phyloP scores from a whole-genome alignment of 306 rosid genomes.

The Vigna nakashimae region DNA sequence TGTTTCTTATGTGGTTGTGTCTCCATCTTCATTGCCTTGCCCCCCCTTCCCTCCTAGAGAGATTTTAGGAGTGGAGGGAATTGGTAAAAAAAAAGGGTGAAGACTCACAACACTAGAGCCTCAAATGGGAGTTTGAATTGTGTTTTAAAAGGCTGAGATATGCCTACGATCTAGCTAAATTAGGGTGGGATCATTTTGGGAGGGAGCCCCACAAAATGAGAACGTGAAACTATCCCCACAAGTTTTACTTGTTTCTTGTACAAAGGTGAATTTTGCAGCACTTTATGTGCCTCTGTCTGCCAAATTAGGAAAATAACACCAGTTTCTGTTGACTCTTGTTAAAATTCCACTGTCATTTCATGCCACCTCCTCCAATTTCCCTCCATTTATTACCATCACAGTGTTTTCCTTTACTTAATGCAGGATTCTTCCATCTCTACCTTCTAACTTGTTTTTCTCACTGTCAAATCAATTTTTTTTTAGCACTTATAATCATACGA shows the following conservation, averaged over 20 bases:
- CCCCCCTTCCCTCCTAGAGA: constrained; percentile 57
- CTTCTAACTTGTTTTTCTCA: not conserved
- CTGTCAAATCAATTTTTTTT: too few species aligned
- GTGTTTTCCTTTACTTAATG: not conserved
- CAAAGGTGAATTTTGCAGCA: constrained; percentile 42
- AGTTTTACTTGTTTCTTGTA: not conserved
- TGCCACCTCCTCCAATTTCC: not conserved
- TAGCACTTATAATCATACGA: too few species aligned
- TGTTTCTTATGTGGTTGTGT: constrained; percentile 21
- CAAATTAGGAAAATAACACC: constrained; percentile 42
- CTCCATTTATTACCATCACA: constrained; percentile 26
- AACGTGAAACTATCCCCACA: constrained; percentile 26
- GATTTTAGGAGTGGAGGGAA: constrained; percentile 61
- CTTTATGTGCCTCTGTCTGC: not conserved
- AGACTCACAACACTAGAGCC: not conserved
- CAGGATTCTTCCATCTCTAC: not conserved
- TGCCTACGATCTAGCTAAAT: constrained; percentile 37
- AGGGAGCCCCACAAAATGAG: constrained; percentile 54
- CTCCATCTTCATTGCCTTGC: constrained; percentile 47
- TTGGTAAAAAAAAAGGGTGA: constrained; percentile 13
- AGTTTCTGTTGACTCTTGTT: constrained; percentile 19
- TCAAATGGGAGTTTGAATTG: constrained; percentile 41
- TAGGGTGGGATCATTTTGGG: constrained; percentile 38
- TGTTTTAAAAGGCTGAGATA: constrained; percentile 34
- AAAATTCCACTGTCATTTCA: constrained; percentile 23